Evolutionary conservation across 257 asterid genomes (phyloP).

Genomic region (Plantago major): DNA sequence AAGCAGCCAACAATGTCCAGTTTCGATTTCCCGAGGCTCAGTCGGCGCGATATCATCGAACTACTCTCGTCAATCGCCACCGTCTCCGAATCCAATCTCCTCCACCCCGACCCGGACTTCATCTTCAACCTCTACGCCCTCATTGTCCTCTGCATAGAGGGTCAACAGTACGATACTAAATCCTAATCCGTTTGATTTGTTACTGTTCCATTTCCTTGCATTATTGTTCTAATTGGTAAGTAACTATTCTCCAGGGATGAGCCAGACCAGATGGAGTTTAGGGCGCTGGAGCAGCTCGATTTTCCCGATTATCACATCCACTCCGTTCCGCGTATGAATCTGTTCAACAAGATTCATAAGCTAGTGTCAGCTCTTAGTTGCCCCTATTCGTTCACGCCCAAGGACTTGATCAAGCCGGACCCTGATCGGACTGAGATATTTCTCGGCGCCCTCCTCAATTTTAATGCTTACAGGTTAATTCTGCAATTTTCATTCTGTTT

Average conservation of each 20-base stretch:
- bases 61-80: slow-evolving; percentile 51
- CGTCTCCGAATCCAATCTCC: slow-evolving; percentile 58
- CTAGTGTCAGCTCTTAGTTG: slow-evolving; percentile 44
- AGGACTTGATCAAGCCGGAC: slow-evolving; percentile 77
- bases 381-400: slow-evolving; percentile 53
- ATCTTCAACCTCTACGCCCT: slow-evolving; percentile 58
- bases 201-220: no score
- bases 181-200: no score
- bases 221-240: background rate
- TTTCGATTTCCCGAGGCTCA: slow-evolving; percentile 41
- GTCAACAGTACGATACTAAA: slow-evolving; percentile 39
- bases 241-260: slow-evolving; percentile 50
- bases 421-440: slow-evolving; percentile 64
- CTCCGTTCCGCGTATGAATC: slow-evolving; percentile 47
- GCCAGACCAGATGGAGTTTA: slow-evolving; percentile 68
- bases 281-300: slow-evolving; percentile 68
- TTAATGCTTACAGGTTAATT: slow-evolving; percentile 55
- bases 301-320: slow-evolving; percentile 74
- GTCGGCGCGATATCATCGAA: slow-evolving; percentile 46
- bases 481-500: background rate
- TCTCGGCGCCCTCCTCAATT: slow-evolving; percentile 76
- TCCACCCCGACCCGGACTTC: slow-evolving; percentile 52
- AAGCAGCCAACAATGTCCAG: no score
- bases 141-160: slow-evolving; percentile 43
- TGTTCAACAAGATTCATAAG: slow-evolving; percentile 44